Evolutionary conservation across 371 early-diverging fungal species (phyloP).

Genomic region (Mucor mucedo): DNA sequence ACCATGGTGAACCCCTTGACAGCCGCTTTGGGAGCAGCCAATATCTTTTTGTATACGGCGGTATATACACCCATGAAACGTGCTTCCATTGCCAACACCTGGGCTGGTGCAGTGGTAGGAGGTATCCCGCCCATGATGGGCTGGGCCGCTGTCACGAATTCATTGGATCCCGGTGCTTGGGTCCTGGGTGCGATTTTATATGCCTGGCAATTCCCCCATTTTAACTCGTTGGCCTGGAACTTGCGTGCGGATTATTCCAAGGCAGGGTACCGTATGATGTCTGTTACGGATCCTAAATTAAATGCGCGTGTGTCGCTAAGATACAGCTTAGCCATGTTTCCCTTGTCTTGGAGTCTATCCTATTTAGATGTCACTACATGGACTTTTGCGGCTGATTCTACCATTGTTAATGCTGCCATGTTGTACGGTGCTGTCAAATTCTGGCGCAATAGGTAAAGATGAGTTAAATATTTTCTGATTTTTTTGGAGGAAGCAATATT

Average conservation of each 20-base stretch:
- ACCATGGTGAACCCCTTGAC: constrained; percentile 87
- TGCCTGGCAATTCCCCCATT: constrained; percentile 99
- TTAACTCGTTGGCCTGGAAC: constrained; percentile 92
- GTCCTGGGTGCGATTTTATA: constrained; percentile 82
- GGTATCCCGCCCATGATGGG: constrained; percentile 99
- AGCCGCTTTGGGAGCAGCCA: constrained; percentile 80
- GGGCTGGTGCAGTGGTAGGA: constrained; percentile 95
- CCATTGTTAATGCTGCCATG: constrained; percentile 77
- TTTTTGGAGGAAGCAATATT: no score
- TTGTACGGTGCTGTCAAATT: constrained; percentile 74
- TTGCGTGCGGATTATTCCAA: constrained; percentile 93
- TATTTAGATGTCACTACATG: constrained; percentile 77
- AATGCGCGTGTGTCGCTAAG: constrained; percentile 89
- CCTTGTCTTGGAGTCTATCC: constrained; percentile 66
- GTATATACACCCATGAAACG: constrained; percentile 97
- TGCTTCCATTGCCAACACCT: constrained; percentile 92
- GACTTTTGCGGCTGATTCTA: constrained; percentile 82
- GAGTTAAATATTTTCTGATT: not conserved
- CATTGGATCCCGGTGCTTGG: constrained; percentile 83
- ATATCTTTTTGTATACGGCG: constrained; percentile 86
- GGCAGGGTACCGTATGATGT: constrained; percentile 97
- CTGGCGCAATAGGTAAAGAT: constrained; percentile 63
- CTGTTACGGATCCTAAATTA: constrained; percentile 84
- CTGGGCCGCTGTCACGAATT: constrained; percentile 86
- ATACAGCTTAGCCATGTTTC: constrained; percentile 86